Evolutionary conservation across 306 rosid species (phyloP).

Genomic region (Medicago arabica): DNA sequence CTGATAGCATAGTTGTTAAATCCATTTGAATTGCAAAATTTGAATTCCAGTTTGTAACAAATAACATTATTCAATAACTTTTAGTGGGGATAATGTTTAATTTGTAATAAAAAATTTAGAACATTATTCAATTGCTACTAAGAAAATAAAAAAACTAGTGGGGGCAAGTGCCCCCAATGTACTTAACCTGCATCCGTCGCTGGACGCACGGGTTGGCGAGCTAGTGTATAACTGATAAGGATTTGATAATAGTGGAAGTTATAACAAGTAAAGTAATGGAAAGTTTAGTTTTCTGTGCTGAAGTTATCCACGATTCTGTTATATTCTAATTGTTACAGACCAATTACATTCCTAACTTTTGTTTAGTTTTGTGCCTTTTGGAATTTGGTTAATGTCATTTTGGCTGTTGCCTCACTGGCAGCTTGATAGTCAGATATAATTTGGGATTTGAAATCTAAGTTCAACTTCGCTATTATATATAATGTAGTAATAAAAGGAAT

Average conservation of each 20-base stretch:
- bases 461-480: background rate
- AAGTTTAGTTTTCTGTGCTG: background rate
- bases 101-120: no score
- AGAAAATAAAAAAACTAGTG: no score
- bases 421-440: background rate
- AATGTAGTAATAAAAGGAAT: conserved; percentile 3
- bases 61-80: no score
- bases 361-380: background rate
- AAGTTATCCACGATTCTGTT: background rate
- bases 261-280: conserved; percentile 3
- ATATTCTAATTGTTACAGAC: background rate
- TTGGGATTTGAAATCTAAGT: background rate
- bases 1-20: background rate
- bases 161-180: no score
- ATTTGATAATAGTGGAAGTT: background rate
- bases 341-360: background rate
- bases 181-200: no score
- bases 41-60: background rate
- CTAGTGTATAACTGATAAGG: background rate
- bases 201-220: no score
- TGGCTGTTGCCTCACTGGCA: background rate
- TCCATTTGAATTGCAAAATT: background rate
- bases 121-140: no score
- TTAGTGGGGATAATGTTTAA: no score
- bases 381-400: background rate